phyloP scores from a whole-genome alignment of 2,329 filamentous ascomycete genomes.

The Cladosporium sp. region DNA sequence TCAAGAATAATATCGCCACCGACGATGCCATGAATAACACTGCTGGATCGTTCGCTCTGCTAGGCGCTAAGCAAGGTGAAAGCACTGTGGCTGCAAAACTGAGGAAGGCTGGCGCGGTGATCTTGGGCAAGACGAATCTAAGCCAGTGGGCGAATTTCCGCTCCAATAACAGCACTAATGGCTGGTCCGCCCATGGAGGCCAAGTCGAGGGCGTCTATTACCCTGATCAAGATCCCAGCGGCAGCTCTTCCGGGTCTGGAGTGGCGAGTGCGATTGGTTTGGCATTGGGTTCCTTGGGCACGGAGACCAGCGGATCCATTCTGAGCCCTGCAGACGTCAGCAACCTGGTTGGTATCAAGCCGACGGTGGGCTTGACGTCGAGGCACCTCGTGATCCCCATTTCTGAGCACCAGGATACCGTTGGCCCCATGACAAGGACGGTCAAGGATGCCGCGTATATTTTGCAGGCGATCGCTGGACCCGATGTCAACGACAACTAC shows the following conservation, averaged over 20 bases:
- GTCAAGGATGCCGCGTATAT: conserved; percentile 56
- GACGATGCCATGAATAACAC: conserved; percentile 59
- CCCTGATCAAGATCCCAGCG: conserved; percentile 56
- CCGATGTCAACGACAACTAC: conserved; percentile 52
- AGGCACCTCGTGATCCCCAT: conserved; percentile 61
- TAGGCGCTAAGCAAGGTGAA: conserved; percentile 56
- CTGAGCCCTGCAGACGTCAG: conserved; percentile 51
- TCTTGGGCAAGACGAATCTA: conserved; percentile 62
- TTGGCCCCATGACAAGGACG: conserved; percentile 54
- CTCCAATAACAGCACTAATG: conserved; percentile 52
- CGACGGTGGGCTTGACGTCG: conserved; percentile 61
- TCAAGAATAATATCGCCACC: conserved; percentile 66
- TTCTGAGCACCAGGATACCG: conserved; percentile 51
- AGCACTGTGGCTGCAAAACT: conserved; percentile 57
- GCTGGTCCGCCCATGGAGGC: conserved; percentile 62
- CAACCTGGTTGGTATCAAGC: conserved; percentile 64
- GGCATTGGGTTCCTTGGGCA: conserved; percentile 54
- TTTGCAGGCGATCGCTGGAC: conserved; percentile 55
- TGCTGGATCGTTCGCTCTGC: conserved; percentile 59
- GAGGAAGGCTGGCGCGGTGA: conserved; percentile 55
- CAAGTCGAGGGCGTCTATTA: conserved; percentile 60
- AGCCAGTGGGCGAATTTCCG: conserved; percentile 63
- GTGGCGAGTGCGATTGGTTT: conserved; percentile 57
- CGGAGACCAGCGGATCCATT: conserved; percentile 61
- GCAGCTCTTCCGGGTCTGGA: conserved; percentile 58